Evolutionary conservation across 306 rosid genomes (phyloP).

Genomic region (Citrullus colocynthis): DNA sequence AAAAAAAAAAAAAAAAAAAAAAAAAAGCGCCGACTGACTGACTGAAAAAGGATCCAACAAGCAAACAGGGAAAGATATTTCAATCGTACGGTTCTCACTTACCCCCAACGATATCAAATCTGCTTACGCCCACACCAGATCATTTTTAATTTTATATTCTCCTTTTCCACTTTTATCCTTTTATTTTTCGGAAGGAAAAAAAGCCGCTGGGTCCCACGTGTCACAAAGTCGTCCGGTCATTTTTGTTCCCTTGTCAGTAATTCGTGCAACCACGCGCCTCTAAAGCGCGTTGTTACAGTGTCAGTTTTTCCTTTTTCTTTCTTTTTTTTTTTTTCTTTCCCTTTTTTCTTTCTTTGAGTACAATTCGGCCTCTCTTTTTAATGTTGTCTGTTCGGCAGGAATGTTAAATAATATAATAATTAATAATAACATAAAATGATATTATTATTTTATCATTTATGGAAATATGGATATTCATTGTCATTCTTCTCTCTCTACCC

Average conservation of each 20-base stretch:
- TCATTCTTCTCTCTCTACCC: not conserved
- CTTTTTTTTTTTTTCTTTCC: too few relatives aligned
- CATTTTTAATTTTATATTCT: not conserved
- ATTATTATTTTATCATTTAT: not conserved
- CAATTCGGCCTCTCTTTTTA: not conserved
- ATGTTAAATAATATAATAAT: not conserved
- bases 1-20: too few relatives aligned
- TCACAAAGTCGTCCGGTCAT: not conserved
- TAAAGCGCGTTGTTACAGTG: not conserved
- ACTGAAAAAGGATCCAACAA: not conserved
- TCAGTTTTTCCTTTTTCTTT: not conserved
- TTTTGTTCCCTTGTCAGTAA: not conserved
- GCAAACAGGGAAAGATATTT: not conserved
- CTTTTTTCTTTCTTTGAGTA: not conserved
- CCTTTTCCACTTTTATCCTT: not conserved
- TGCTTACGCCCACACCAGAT: not conserved
- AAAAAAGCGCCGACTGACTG: not conserved
- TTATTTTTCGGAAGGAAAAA: not conserved
- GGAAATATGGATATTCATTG: not conserved
- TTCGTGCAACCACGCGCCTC: not conserved
- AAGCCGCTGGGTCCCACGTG: not conserved
- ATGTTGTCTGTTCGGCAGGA: conserved; percentile 1
- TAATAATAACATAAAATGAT: not conserved
- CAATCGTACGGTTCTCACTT: not conserved
- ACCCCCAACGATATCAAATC: not conserved